A percentile compares a stretch with the other conserved stretches of the same genome.
phyloP scores from a whole-genome alignment of 2,329 filamentous ascomycete species.

The Thielaviopsis punctulata region DNA sequence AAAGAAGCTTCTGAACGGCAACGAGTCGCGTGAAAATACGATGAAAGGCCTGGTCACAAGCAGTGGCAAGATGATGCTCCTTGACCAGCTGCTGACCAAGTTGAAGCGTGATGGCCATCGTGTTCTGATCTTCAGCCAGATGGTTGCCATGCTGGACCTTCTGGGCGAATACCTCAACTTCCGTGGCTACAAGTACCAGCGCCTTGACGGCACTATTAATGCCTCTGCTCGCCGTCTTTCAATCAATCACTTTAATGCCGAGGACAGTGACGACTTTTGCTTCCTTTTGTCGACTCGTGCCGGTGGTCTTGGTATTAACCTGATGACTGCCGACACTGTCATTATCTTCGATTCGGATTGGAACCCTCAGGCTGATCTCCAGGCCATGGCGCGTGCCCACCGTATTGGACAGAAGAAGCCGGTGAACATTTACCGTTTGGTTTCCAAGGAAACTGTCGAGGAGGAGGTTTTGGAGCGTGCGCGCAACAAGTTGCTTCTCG shows the following conservation, averaged over 20 bases:
- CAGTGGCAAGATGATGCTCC: conserved; percentile 98
- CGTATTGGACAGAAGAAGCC: conserved; percentile 93
- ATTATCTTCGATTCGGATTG: conserved; percentile 97
- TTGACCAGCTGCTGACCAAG: conserved; percentile 89
- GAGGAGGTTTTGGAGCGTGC: conserved; percentile 94
- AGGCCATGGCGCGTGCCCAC: conserved; percentile 96
- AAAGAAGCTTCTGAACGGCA: conserved; percentile 69
- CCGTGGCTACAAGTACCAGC: conserved; percentile 87
- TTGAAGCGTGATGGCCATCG: conserved; percentile 85
- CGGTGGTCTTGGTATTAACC: conserved; percentile 92
- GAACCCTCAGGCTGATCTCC: conserved; percentile 95
- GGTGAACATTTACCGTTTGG: conserved; percentile 88
- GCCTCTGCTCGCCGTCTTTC: conserved; percentile 76
- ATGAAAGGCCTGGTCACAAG: conserved; percentile 87
- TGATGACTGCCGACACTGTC: conserved; percentile 97
- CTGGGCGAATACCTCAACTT: conserved; percentile 84
- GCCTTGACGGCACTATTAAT: conserved; percentile 86
- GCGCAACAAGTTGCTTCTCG: conserved; percentile 90
- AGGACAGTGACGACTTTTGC: conserved; percentile 86
- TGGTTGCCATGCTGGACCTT: conserved; percentile 98
- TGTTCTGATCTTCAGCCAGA: conserved; percentile 96
- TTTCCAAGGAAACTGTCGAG: conserved; percentile 96
- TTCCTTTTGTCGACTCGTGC: conserved; percentile 90
- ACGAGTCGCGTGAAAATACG: conserved; percentile 68
- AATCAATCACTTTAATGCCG: conserved; percentile 98